phyloP scores from a whole-genome alignment of 106 monocot species.

The Allium cepa region DNA sequence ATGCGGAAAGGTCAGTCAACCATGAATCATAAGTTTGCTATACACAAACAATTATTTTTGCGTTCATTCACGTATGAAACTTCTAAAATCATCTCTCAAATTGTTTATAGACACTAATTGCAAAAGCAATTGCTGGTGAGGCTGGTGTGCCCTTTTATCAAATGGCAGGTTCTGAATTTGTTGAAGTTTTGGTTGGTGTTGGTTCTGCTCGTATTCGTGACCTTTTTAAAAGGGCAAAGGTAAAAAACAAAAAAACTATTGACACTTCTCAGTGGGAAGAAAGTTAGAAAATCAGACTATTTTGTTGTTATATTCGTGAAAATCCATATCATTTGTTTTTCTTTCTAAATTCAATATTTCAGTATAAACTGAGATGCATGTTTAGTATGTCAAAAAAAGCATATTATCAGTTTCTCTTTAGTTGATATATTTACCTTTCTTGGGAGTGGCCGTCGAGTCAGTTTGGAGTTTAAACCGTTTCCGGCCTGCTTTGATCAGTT shows the following conservation, averaged over 20 bases:
- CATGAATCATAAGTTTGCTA: not conserved
- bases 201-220: constrained; percentile 82
- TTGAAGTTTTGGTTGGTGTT: constrained; percentile 89
- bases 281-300: too few relatives aligned
- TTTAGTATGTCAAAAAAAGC: too few relatives aligned
- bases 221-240: constrained; percentile 90
- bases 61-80: not conserved
- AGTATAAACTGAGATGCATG: too few relatives aligned
- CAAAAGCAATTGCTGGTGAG: constrained; percentile 92
- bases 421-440: too few relatives aligned
- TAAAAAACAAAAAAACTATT: not conserved
- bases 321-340: not conserved
- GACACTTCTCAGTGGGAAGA: too few relatives aligned
- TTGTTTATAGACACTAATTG: constrained; percentile 56
- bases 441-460: too few relatives aligned
- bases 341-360: not conserved
- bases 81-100: not conserved
- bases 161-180: constrained; percentile 92
- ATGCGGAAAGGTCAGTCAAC: constrained; percentile 67
- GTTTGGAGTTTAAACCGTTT: too few relatives aligned
- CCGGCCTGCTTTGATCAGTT: too few relatives aligned
- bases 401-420: too few relatives aligned
- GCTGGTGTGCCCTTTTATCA: constrained; percentile 92
- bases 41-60: constrained; percentile 5
- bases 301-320: too few relatives aligned